Conservation (phyloP, 2,329 filamentous ascomycete genomes). For the Fusarium sp. region DNA sequence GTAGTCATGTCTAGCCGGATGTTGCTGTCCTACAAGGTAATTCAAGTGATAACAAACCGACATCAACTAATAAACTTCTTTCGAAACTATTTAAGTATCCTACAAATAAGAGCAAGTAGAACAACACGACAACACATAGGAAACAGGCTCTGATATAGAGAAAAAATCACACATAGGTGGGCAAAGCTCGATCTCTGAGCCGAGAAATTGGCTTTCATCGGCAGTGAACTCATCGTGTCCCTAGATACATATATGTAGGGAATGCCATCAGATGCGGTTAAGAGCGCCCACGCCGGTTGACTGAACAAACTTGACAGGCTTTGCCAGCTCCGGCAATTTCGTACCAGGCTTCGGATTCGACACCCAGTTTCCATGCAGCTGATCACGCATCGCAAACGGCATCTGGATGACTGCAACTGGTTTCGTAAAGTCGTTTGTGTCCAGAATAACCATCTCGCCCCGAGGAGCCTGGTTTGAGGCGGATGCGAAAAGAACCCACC, state of each 20-base stretch:
- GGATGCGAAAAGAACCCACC: neutral
- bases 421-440: slow-evolving; percentile 1
- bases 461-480: neutral
- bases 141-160: too few species aligned
- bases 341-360: neutral
- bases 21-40: too few species aligned
- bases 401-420: neutral
- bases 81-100: too few species aligned
- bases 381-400: neutral
- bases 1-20: too few species aligned
- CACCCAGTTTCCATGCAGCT: slow-evolving; percentile 5
- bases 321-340: neutral
- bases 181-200: too few species aligned
- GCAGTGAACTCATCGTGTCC: neutral
- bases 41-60: too few species aligned
- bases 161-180: too few species aligned
- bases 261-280: too few species aligned
- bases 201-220: too few species aligned
- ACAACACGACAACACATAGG: too few species aligned
- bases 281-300: neutral
- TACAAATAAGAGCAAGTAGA: too few species aligned
- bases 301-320: neutral
- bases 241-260: neutral
- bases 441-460: neutral
- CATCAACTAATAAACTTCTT: too few species aligned